A percentile compares a stretch with the other conserved stretches of the same genome.
phyloP scores from a whole-genome alignment of 1,139 yeast genomes.

The Debaryomyces robertsiae region DNA sequence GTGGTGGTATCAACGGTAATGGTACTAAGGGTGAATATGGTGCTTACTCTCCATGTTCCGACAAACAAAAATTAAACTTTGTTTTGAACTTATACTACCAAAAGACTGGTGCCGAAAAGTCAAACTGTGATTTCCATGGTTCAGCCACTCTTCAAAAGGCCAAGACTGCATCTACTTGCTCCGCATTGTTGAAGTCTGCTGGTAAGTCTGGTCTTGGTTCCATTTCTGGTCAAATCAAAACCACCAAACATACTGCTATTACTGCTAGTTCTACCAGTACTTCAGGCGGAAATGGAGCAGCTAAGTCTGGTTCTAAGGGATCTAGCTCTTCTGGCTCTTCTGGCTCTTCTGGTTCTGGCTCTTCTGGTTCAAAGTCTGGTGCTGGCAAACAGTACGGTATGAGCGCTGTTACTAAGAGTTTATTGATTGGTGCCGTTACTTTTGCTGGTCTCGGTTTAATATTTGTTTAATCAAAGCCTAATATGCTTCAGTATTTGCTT shows the following conservation, averaged over 20 bases:
- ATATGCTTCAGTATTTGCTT: background rate
- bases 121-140: constrained; percentile 72
- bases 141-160: constrained; percentile 51
- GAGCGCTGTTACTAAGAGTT: constrained; percentile 20
- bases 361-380: constrained; percentile 16
- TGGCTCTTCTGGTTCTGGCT: constrained; percentile 16
- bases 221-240: constrained; percentile 32
- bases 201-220: constrained; percentile 45
- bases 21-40: constrained; percentile 67
- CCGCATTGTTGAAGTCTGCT: constrained; percentile 44
- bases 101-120: constrained; percentile 40
- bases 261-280: constrained; percentile 26
- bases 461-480: constrained; percentile 16
- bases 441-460: constrained; percentile 25
- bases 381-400: constrained; percentile 21
- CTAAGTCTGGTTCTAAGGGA: constrained; percentile 12
- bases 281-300: constrained; percentile 16
- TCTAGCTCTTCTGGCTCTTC: constrained; percentile 16
- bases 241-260: constrained; percentile 27
- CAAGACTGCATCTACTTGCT: constrained; percentile 57
- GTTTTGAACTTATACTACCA: constrained; percentile 61
- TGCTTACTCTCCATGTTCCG: constrained; percentile 59
- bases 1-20: constrained; percentile 58
- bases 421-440: constrained; percentile 27
- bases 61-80: constrained; percentile 63